Evolutionary conservation across 257 asterid genomes (phyloP).

Genomic region (Solanum ossicruentum): DNA sequence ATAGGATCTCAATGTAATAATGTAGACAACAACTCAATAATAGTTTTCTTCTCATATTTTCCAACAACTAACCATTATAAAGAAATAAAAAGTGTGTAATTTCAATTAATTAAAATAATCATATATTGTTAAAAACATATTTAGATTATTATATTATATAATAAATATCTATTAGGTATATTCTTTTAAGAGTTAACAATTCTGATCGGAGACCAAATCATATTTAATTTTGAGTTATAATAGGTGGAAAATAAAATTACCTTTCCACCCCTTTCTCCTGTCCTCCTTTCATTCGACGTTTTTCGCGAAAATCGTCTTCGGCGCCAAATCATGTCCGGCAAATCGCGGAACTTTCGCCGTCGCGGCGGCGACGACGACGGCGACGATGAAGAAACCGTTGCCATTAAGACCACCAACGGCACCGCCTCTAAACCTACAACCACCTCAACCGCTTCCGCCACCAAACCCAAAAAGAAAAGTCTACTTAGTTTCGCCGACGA

Average conservation of each 20-base stretch:
- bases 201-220: rapidly evolving
- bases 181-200: no score
- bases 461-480: slow-evolving; percentile 56
- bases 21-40: no score
- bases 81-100: no score
- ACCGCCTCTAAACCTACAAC: slow-evolving; percentile 6
- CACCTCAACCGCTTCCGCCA: slow-evolving; percentile 3
- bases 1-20: no score
- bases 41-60: no score
- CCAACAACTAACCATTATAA: no score
- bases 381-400: slow-evolving; percentile 8
- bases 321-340: background rate
- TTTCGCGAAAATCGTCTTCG: background rate
- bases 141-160: no score
- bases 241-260: background rate
- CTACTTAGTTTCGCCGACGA: slow-evolving; percentile 87
- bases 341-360: slow-evolving; percentile 77
- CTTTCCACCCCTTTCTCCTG: background rate
- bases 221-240: no score
- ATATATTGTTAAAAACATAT: no score
- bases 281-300: background rate
- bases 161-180: no score
- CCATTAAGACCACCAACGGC: background rate
- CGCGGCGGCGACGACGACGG: slow-evolving; percentile 61
- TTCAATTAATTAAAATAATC: no score